Percentiles rank a stretch among this genome's conserved stretches.
Conservation (phyloP, 305 asterid genomes). For the Solanum chacoense region DNA sequence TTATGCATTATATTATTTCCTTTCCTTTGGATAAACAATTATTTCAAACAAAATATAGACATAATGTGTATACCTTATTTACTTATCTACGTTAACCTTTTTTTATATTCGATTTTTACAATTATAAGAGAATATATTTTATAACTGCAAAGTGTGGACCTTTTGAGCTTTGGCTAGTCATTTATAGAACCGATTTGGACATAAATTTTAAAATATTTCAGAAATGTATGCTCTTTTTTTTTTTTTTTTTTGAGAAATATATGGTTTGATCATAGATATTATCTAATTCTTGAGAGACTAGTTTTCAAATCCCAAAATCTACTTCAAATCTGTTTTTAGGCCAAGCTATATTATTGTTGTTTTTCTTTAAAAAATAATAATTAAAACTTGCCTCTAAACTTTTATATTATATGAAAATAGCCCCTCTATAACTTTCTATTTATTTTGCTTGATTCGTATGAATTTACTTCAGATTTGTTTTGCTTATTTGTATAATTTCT, state of each 20-base stretch:
- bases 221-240: not conserved
- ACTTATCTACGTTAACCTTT: not conserved
- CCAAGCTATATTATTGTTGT: not conserved
- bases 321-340: not conserved
- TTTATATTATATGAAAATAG: not conserved
- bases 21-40: not conserved
- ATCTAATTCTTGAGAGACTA: not conserved
- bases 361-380: not conserved
- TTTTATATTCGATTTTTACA: not conserved
- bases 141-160: not conserved
- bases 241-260: not conserved
- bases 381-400: not conserved
- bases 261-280: not conserved
- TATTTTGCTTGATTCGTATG: not conserved
- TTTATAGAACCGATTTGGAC: not conserved
- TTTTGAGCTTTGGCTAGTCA: not conserved
- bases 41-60: not conserved
- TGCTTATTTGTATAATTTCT: not conserved
- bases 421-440: not conserved
- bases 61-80: not conserved
- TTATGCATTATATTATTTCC: not conserved
- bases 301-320: not conserved
- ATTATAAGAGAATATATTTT: not conserved
- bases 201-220: no score
- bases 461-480: not conserved